Base-by-base conservation (phyloP, 495 filamentous ascomycete genomes). In the Neurospora africana region DNA sequence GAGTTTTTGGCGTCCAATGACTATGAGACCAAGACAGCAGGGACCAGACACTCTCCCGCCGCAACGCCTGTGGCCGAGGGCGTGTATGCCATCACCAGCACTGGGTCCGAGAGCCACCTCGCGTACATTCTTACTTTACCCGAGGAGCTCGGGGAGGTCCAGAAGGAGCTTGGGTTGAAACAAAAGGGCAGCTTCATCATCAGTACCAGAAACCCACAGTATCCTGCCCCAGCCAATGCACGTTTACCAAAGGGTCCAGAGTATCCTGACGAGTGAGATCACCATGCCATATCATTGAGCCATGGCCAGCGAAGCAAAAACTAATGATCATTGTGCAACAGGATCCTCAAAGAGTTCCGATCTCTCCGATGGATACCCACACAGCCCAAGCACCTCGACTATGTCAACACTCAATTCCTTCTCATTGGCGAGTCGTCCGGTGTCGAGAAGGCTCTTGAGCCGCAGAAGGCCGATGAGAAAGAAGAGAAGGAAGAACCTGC, bases 51-150 rank as follows among this genome's bases (percentile, higher is more conserved):
- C 38, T 85, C 83, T 8, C 91, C 91, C 4, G 88, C 92, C 2
- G 91, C 92, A 15, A 87, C 86, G 2, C 91, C 92, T 1, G 87
- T 94, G 38, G 94, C 89, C 0, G 93, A 97, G 81, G 95, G 95
- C 2, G 88, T 97, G 21, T 97, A 98, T 77, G 91, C 91, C 1
- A 89, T 98, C 69, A 93, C 90, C 0, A 88, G 85, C 19, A 91
- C 91, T 0, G 89, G 89, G 3, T 82, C 88, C 3, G 85, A 89
- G 44, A 91, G 91, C 7, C 93, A 96, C 75, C 84, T 98, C 6
- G 91, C 86, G 0, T 98, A 98, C 74, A 84, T 94, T 40, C 76
- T 97, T 72, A 97, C 93, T 0, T 85, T 94, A n/a, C 95, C 94
- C 0, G 75, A 79, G 6, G 80, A 92, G 69, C 72, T 92, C 6